Percentiles rank a stretch among this genome's conserved stretches.
phyloP scores from a whole-genome alignment of 2,329 filamentous ascomycete genomes.

The Rhytidhysteron rufulum region DNA sequence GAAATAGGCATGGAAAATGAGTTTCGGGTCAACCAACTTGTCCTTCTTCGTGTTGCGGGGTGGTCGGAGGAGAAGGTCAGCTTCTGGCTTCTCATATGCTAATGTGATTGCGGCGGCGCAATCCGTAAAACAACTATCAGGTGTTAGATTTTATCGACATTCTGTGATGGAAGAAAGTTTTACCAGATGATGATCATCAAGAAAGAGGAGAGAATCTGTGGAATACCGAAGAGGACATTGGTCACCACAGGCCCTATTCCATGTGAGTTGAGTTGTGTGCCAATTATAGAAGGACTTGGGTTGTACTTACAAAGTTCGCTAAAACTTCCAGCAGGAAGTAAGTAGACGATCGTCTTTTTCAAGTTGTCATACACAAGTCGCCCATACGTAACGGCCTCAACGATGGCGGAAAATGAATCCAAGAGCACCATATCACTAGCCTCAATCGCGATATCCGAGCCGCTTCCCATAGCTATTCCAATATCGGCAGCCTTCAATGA shows the following conservation, averaged over 20 bases:
- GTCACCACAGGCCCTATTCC: conserved; percentile 62
- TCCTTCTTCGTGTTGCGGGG: conserved; percentile 67
- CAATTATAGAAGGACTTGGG: too few relatives aligned
- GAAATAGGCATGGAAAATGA: conserved; percentile 70
- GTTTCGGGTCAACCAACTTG: conserved; percentile 67
- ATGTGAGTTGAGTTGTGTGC: background rate
- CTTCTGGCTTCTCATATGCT: conserved; percentile 73
- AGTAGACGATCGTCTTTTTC: conserved; percentile 75
- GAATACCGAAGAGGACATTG: conserved; percentile 67
- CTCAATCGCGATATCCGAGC: conserved; percentile 81
- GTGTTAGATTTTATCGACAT: conserved; percentile 33
- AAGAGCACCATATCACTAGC: conserved; percentile 80
- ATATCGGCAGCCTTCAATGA: conserved; percentile 78
- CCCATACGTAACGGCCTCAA: conserved; percentile 77
- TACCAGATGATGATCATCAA: conserved; percentile 67
- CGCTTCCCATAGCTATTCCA: conserved; percentile 86
- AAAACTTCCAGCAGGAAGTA: conserved; percentile 72
- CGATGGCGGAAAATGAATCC: conserved; percentile 84
- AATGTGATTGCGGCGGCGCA: conserved; percentile 61
- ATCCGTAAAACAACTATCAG: conserved; percentile 67
- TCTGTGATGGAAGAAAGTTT: conserved; percentile 17
- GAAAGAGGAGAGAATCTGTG: conserved; percentile 69
- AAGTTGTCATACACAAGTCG: conserved; percentile 86
- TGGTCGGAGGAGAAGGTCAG: conserved; percentile 66
- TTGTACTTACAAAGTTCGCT: conserved; percentile 59